Conservation (phyloP, 2,329 filamentous ascomycete species). For the Diplodia corticola region DNA sequence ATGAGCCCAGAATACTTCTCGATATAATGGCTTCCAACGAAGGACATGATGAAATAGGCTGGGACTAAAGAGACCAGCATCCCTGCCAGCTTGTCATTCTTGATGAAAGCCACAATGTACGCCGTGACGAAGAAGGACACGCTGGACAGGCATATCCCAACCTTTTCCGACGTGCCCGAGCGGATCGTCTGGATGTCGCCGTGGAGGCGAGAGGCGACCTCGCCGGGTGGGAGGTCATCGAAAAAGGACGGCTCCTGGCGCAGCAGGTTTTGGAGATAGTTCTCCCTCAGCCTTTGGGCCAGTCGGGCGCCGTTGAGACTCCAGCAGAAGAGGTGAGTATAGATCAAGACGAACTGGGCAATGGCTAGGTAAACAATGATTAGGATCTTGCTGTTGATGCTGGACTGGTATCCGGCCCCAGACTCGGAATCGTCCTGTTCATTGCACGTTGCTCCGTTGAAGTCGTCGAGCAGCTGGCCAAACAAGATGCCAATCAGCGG, state of each 20-base stretch:
- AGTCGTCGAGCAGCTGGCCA: conserved; percentile 61
- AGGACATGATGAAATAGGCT: conserved; percentile 61
- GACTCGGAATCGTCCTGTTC: conserved; percentile 35
- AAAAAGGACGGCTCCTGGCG: conserved; percentile 66
- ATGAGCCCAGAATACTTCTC: conserved; percentile 54
- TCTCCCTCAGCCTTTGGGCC: conserved; percentile 61
- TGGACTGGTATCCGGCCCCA: conserved; percentile 38
- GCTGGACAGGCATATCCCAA: conserved; percentile 63
- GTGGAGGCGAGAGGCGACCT: conserved; percentile 64
- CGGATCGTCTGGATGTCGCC: conserved; percentile 67
- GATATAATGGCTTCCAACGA: conserved; percentile 57
- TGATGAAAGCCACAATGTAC: conserved; percentile 67
- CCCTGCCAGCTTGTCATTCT: conserved; percentile 62
- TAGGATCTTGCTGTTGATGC: conserved; percentile 60
- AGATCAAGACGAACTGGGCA: conserved; percentile 64
- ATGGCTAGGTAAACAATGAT: conserved; percentile 64
- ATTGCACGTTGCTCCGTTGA: conserved; percentile 58
- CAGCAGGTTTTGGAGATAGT: conserved; percentile 60
- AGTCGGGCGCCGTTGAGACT: conserved; percentile 64
- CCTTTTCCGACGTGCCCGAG: conserved; percentile 69
- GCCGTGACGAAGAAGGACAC: conserved; percentile 67
- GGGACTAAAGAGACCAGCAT: conserved; percentile 65
- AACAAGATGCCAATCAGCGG: conserved; percentile 66
- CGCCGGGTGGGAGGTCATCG: conserved; percentile 63
- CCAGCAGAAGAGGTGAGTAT: conserved; percentile 65